Percentiles rank a stretch among this genome's conserved stretches.
Evolutionary conservation across 768 basidiomycete species (phyloP).

Genomic region (Hysterangium stoloniferum): DNA sequence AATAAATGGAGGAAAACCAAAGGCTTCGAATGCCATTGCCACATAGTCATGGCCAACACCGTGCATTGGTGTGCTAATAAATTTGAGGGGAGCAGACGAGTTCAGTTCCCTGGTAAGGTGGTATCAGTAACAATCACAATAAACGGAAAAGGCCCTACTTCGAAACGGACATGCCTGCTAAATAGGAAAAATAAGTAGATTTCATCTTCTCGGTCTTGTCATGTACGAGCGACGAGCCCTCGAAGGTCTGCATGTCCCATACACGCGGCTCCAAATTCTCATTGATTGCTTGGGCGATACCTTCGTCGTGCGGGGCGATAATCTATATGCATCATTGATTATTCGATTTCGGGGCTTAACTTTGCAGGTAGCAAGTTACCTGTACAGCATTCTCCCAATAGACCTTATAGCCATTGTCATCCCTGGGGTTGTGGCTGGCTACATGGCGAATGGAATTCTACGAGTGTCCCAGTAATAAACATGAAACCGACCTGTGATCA

Average conservation of each 20-base stretch:
- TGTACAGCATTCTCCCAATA: conserved; percentile 89
- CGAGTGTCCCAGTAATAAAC: conserved; percentile 7
- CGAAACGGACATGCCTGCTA: conserved; percentile 21
- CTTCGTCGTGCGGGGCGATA: conserved; percentile 73
- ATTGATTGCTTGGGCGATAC: conserved; percentile 62
- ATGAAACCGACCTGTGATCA: conserved; percentile 67
- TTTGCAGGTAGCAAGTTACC: conserved; percentile 29
- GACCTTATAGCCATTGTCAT: conserved; percentile 89
- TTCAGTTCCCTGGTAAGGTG: conserved; percentile 29
- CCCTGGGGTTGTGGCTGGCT: conserved; percentile 90
- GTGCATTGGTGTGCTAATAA: conserved; percentile 89
- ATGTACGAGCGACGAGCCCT: conserved; percentile 37
- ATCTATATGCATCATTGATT: conserved; percentile 41
- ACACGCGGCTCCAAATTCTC: conserved; percentile 47
- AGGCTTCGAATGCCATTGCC: conserved; percentile 44
- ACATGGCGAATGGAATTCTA: conserved; percentile 4
- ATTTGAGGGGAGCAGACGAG: conserved; percentile 35
- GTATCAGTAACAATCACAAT: neutral
- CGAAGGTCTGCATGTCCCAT: conserved; percentile 32
- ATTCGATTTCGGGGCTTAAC: conserved; percentile 6
- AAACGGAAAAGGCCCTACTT: conserved; percentile 20
- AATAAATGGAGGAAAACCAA: conserved; percentile 51
- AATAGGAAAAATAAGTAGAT: conserved; percentile 46
- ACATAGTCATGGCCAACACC: conserved; percentile 73
- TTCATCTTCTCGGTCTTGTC: conserved; percentile 55